A percentile compares a stretch with the other conserved stretches of the same genome.
Evolutionary conservation across 208 protist species (phyloP).

Genomic region (Leishmania aethiopica): DNA sequence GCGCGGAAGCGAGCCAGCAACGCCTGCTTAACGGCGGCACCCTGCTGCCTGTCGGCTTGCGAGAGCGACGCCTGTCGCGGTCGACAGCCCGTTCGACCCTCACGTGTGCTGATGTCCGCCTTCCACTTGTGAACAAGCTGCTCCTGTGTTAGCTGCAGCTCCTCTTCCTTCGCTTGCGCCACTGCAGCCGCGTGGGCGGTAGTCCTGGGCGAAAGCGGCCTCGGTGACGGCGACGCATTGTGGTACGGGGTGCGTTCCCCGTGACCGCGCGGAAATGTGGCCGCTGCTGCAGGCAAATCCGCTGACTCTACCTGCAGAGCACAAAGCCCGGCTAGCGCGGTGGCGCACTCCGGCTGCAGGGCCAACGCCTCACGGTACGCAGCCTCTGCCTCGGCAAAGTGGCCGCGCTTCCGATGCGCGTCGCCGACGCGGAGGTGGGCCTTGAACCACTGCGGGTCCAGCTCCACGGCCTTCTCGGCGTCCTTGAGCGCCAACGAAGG

Average conservation of each 20-base stretch:
- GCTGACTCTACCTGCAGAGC: constrained; percentile 43
- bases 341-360: constrained; percentile 51
- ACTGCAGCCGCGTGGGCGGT: background rate
- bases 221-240: background rate
- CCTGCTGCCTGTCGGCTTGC: constrained; percentile 47
- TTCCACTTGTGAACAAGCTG: constrained; percentile 47
- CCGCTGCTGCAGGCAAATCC: constrained; percentile 8
- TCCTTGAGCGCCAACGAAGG: constrained; percentile 86
- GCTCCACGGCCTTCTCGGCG: constrained; percentile 71
- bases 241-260: background rate
- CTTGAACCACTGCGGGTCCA: constrained; percentile 85
- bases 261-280: background rate
- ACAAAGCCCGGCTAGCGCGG: constrained; percentile 42
- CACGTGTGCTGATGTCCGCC: constrained; percentile 42
- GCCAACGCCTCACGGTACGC: constrained; percentile 68
- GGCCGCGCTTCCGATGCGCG: constrained; percentile 84
- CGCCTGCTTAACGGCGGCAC: constrained; percentile 46
- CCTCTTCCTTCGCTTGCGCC: constrained; percentile 19
- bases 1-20: constrained; percentile 59
- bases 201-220: background rate
- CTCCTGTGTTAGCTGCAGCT: constrained; percentile 18
- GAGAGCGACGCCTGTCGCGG: constrained; percentile 39
- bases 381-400: constrained; percentile 84
- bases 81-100: constrained; percentile 51
- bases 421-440: constrained; percentile 85